Evolutionary conservation across 2,329 filamentous ascomycete genomes (phyloP).

Genomic region (Diaporthe ampelina): DNA sequence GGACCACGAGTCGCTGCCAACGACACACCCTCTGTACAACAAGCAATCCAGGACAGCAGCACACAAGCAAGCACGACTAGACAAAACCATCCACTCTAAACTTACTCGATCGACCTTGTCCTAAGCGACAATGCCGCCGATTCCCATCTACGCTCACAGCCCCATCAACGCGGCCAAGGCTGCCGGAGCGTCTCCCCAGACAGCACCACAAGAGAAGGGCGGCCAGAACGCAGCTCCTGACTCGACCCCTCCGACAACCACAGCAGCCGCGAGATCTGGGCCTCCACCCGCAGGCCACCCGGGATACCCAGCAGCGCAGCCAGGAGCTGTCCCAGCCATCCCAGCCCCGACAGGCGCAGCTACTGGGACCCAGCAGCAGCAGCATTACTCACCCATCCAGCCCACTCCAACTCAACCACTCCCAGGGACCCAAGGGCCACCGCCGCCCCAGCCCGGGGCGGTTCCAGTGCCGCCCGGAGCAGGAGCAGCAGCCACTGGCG

Average conservation of each 20-base stretch:
- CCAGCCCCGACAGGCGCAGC: slow-evolving; percentile 58
- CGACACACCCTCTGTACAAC: background rate
- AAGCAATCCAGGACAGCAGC: background rate
- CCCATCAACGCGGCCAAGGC: slow-evolving; percentile 71
- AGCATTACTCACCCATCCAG: slow-evolving; percentile 53
- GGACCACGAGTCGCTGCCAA: background rate
- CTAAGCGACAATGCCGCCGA: slow-evolving; percentile 66
- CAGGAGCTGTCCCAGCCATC: slow-evolving; percentile 60
- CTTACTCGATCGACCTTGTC: background rate
- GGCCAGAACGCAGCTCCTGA: slow-evolving; percentile 45
- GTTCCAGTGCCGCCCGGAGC: slow-evolving; percentile 58
- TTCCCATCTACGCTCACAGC: slow-evolving; percentile 71
- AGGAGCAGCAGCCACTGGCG: background rate
- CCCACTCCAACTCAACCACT: slow-evolving; percentile 59
- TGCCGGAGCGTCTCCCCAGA: slow-evolving; percentile 63
- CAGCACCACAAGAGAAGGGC: slow-evolving; percentile 48
- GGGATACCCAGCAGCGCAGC: slow-evolving; percentile 59
- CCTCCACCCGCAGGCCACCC: slow-evolving; percentile 42
- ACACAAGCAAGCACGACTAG: background rate
- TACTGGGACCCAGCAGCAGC: slow-evolving; percentile 34
- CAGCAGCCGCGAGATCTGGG: slow-evolving; percentile 44
- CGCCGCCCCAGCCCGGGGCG: slow-evolving; percentile 71
- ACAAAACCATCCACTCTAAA: background rate
- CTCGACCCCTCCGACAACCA: slow-evolving; percentile 46
- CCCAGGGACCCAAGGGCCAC: slow-evolving; percentile 55